These are phyloP conservation scores for Skeletonema potamos DNA, from an alignment of 108 stramenopile genomes.

Conservation along the genomic window DNA sequence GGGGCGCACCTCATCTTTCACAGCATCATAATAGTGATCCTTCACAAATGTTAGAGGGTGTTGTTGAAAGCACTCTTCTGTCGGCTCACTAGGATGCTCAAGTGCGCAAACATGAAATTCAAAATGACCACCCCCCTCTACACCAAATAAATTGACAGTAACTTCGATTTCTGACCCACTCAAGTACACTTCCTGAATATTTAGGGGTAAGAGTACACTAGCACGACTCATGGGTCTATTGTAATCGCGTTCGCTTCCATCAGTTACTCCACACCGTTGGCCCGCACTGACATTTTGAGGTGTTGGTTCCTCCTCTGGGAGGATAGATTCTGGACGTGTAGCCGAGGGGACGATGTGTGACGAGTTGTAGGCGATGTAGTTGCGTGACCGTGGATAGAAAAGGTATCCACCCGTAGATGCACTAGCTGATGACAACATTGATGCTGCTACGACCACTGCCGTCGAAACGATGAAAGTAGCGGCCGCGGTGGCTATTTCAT, in stretches of 20 bases:
- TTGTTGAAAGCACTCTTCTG: slow-evolving; percentile 17
- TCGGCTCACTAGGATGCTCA: slow-evolving; percentile 21
- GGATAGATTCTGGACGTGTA: slow-evolving; percentile 2
- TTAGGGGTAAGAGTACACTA: slow-evolving; percentile 11
- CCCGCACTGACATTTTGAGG: slow-evolving; percentile 10
- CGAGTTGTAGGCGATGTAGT: slow-evolving; percentile 24
- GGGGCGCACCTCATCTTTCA: slow-evolving; percentile 13
- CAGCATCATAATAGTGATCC: slow-evolving; percentile 26
- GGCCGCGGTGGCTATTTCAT: background rate
- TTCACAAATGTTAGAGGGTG: slow-evolving; percentile 26
- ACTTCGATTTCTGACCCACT: slow-evolving; percentile 25
- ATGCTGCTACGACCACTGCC: background rate
- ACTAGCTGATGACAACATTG: background rate
- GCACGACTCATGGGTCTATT: slow-evolving; percentile 14
- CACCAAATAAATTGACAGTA: background rate
- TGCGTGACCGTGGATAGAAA: slow-evolving; percentile 25
- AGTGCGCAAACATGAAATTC: slow-evolving; percentile 35
- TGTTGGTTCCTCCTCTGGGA: slow-evolving; percentile 30
- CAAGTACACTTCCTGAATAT: slow-evolving; percentile 10
- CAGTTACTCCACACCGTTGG: slow-evolving; percentile 18
- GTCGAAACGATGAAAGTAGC: background rate
- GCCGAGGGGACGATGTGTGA: slow-evolving; percentile 12
- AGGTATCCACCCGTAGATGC: slow-evolving; percentile 29
- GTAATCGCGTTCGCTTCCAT: slow-evolving; percentile 24
- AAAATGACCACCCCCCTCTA: slow-evolving; percentile 27